Conservation (phyloP, 306 rosid species). For the Canavalia ensiformis region DNA sequence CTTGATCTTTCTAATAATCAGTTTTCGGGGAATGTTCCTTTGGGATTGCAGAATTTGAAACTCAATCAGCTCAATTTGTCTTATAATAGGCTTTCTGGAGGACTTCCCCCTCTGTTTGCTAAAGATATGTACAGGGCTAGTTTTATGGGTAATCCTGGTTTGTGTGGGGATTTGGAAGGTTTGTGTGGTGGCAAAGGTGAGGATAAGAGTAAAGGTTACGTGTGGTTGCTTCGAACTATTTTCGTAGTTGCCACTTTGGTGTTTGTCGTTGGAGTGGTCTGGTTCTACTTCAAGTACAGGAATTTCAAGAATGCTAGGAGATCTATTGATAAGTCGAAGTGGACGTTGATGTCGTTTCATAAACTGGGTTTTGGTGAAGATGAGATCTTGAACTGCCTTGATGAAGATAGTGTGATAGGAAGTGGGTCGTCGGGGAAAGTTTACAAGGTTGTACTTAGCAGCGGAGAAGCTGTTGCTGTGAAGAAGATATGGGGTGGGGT, state of each 20-base stretch:
- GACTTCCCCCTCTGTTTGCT: conserved; percentile 73
- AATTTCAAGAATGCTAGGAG: conserved; percentile 58
- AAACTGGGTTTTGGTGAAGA: conserved; percentile 87
- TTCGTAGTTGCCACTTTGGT: conserved; percentile 67
- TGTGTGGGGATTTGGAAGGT: conserved; percentile 72
- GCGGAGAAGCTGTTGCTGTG: conserved; percentile 83
- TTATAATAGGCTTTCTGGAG: conserved; percentile 69
- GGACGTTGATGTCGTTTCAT: conserved; percentile 96
- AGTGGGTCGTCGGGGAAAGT: conserved; percentile 91
- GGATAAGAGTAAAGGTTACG: conserved; percentile 51
- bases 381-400: conserved; percentile 88
- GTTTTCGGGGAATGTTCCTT: conserved; percentile 73
- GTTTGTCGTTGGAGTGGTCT: conserved; percentile 70
- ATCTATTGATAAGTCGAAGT: conserved; percentile 74
- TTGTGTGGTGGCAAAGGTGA: conserved; percentile 55
- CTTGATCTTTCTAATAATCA: conserved; percentile 84
- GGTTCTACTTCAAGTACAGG: conserved; percentile 79
- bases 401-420: conserved; percentile 88
- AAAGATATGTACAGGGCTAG: conserved; percentile 70
- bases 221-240: conserved; percentile 74
- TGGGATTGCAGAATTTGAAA: conserved; percentile 75
- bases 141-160: conserved; percentile 85
- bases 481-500: conserved; percentile 79
- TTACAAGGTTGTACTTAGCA: conserved; percentile 79
- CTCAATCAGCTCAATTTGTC: conserved; percentile 85